Conservation (phyloP, 192 early-diverging fungal species). For the Umbelopsis ramanniana region DNA sequence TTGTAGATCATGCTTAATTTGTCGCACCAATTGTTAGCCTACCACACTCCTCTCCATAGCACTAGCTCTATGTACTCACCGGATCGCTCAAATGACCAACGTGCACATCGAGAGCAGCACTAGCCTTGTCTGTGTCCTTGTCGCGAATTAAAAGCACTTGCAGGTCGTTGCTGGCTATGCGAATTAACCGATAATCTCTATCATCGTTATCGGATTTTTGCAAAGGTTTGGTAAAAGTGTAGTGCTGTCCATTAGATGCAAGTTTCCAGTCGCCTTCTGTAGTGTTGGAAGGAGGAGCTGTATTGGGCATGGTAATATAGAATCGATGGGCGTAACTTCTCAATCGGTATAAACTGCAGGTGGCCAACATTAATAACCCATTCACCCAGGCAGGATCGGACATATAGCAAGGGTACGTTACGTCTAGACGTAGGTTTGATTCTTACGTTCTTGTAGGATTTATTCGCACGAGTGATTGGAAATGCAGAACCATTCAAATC, state of each 20-base stretch:
- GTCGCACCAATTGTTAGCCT: constrained; percentile 10
- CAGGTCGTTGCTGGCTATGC: constrained; percentile 60
- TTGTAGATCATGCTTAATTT: constrained; percentile 59
- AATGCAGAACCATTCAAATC: not conserved
- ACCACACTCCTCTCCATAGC: not conserved
- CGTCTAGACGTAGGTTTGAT: constrained; percentile 2
- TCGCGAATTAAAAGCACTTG: constrained; percentile 76
- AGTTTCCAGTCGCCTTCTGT: constrained; percentile 30
- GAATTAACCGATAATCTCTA: constrained; percentile 62
- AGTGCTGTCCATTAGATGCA: constrained; percentile 27
- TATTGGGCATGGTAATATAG: constrained; percentile 10
- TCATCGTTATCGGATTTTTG: constrained; percentile 66
- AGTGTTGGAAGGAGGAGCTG: not conserved
- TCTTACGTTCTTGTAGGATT: constrained; percentile 18
- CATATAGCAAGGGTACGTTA: not conserved
- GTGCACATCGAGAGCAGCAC: constrained; percentile 81
- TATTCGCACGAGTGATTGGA: not conserved
- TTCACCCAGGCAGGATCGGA: too few relatives aligned
- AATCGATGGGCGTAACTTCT: constrained; percentile 4
- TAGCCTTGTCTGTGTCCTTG: constrained; percentile 73
- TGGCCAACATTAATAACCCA: too few relatives aligned
- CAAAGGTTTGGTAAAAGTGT: constrained; percentile 45
- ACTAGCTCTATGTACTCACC: constrained; percentile 42
- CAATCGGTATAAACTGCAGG: constrained; percentile 8
- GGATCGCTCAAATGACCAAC: constrained; percentile 82